Evolutionary conservation across 2,329 filamentous ascomycete genomes (phyloP).

Genomic region (Waltergamsia citrina): DNA sequence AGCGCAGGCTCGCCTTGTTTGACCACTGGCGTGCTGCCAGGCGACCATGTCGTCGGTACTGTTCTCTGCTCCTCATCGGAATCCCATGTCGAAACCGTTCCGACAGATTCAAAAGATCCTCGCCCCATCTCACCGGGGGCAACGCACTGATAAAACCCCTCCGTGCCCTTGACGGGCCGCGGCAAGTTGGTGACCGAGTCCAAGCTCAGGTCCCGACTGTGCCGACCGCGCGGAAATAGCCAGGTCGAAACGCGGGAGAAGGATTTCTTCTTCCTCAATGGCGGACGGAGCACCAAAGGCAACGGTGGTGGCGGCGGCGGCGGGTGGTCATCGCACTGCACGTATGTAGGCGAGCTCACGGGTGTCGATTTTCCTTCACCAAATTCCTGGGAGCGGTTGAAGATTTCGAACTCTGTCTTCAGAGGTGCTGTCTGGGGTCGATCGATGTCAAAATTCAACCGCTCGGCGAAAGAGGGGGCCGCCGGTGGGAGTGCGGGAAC

Average conservation of each 20-base stretch:
- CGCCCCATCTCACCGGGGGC: conserved; percentile 18
- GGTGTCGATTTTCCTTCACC: conserved; percentile 18
- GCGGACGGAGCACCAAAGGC: conserved; percentile 49
- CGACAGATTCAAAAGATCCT: conserved; percentile 29
- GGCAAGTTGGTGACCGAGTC: conserved; percentile 47
- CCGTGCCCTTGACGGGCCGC: conserved; percentile 35
- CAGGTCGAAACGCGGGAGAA: conserved; percentile 53
- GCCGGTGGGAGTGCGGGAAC: conserved; percentile 48
- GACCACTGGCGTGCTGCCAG: conserved; percentile 31
- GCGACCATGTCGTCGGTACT: conserved; percentile 38
- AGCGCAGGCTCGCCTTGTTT: conserved; percentile 27
- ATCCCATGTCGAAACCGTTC: conserved; percentile 41
- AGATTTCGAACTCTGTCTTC: conserved; percentile 21
- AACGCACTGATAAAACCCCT: conserved; percentile 52
- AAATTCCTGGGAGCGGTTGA: conserved; percentile 16
- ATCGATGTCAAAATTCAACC: conserved; percentile 36
- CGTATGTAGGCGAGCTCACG: conserved; percentile 15
- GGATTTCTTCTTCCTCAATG: conserved; percentile 56
- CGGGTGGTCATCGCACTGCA: conserved; percentile 22
- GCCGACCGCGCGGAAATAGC: conserved; percentile 36
- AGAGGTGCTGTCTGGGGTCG: conserved; percentile 22
- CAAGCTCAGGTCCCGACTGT: conserved; percentile 28
- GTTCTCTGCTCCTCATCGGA: conserved; percentile 34
- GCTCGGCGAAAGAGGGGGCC: conserved; percentile 48
- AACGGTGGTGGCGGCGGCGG: conserved; percentile 46